A percentile compares a stretch with the other conserved stretches of the same genome.
These are phyloP conservation scores for Atalantia buxifolia DNA, from an alignment of 345 rosid genomes.

Conservation along the genomic window DNA sequence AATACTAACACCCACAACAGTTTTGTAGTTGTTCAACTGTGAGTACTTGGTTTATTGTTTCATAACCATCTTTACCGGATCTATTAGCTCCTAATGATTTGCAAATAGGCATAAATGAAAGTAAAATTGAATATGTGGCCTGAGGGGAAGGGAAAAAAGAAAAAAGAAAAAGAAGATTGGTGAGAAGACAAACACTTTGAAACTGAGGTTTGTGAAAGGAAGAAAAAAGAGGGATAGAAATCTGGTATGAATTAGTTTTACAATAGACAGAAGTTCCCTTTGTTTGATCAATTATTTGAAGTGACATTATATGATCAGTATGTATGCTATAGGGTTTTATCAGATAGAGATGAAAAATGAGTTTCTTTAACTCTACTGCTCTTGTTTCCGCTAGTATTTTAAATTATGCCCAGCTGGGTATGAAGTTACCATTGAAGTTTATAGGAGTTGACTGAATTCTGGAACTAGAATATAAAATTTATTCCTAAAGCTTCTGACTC, in stretches of 20 bases:
- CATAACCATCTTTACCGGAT: neutral
- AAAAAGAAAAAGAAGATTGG: neutral
- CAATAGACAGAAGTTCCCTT: neutral
- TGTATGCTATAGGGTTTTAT: neutral
- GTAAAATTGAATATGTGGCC: neutral
- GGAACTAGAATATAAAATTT: neutral
- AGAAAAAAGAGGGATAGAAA: neutral
- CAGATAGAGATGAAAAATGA: neutral
- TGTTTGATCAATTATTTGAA: too few species aligned
- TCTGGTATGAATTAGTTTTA: neutral
- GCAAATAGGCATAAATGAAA: neutral
- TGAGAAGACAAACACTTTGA: neutral
- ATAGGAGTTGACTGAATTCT: neutral
- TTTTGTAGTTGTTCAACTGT: neutral
- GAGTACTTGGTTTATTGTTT: neutral
- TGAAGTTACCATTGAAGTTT: neutral
- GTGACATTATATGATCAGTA: neutral
- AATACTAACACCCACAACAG: neutral
- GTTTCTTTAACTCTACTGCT: neutral
- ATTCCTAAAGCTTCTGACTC: neutral
- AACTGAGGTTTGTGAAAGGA: neutral
- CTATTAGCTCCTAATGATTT: neutral
- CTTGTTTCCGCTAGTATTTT: neutral
- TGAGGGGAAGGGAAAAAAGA: too few species aligned
- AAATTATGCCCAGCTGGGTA: neutral